Percentiles rank a stretch among this genome's conserved stretches.
Evolutionary conservation across 164 flowering plant species (phyloP).

Genomic region (Dillenia suffruticosa): DNA sequence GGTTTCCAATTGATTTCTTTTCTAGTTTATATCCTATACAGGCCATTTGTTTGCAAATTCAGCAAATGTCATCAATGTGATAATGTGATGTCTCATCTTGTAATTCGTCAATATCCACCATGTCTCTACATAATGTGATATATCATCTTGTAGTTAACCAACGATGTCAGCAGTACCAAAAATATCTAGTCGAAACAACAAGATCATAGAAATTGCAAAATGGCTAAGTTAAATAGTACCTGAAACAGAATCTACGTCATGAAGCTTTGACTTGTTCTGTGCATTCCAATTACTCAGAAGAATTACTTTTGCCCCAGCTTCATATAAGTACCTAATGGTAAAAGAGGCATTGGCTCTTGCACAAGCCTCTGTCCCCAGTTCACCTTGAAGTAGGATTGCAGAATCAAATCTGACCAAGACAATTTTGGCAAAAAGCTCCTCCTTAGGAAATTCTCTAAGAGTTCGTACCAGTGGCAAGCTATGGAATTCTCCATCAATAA

Average conservation of each 20-base stretch:
- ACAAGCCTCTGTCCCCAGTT: constrained; percentile 7
- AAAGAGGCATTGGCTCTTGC: constrained; percentile 28
- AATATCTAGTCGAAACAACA: not conserved
- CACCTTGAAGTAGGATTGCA: constrained; percentile 31
- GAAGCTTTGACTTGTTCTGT: constrained; percentile 16
- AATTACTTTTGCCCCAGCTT: constrained; percentile 67
- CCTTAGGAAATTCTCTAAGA: constrained; percentile 51
- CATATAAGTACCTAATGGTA: constrained; percentile 56
- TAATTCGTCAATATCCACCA: not conserved
- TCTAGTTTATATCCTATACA: no score
- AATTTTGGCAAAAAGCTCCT: constrained; percentile 54
- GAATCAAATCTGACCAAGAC: constrained; percentile 82
- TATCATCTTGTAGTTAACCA: not conserved
- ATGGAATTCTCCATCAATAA: constrained; percentile 22
- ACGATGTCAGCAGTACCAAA: not conserved
- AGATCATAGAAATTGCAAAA: not conserved
- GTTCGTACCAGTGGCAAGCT: constrained; percentile 48
- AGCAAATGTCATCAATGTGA: not conserved
- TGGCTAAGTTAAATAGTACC: constrained; percentile 27
- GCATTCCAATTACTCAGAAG: constrained; percentile 53
- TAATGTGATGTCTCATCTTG: not conserved
- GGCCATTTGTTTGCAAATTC: no score
- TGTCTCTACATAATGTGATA: not conserved
- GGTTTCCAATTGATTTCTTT: no score
- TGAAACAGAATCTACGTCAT: constrained; percentile 40